These are phyloP conservation scores for Brasilioporus rufonigricans DNA, from an alignment of 768 basidiomycete genomes.

Conservation along the genomic window DNA sequence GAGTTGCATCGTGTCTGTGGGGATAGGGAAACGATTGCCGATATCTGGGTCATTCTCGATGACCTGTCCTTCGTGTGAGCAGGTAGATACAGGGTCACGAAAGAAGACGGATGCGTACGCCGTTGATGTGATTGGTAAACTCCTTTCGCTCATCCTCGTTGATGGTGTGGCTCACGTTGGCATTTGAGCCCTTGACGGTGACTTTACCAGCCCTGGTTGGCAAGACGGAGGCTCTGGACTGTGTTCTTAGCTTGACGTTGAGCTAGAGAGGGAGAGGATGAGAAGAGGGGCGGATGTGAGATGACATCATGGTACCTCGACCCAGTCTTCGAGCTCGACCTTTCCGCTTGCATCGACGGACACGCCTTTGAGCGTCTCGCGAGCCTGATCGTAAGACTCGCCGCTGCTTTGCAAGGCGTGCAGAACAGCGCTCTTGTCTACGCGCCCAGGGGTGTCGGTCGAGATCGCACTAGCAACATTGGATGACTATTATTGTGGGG, in stretches of 20 bases:
- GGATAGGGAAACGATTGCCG: conserved; percentile 80
- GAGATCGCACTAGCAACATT: conserved; percentile 54
- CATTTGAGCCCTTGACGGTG: conserved; percentile 90
- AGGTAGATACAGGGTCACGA: neutral
- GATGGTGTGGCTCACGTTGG: conserved; percentile 94
- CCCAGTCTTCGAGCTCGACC: conserved; percentile 97
- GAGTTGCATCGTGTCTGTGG: conserved; percentile 95
- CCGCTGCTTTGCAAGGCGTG: conserved; percentile 76
- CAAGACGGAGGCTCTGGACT: conserved; percentile 43
- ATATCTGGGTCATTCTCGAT: conserved; percentile 90
- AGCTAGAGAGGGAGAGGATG: conserved; percentile 44
- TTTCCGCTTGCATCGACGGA: conserved; percentile 93
- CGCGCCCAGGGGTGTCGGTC: conserved; percentile 78
- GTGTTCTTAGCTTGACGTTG: conserved; percentile 72
- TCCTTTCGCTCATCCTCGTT: conserved; percentile 95
- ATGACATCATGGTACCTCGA: conserved; percentile 62
- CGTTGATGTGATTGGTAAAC: conserved; percentile 98
- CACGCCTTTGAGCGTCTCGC: conserved; percentile 91
- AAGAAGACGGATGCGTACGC: conserved; percentile 48
- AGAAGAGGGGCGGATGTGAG: conserved; percentile 9
- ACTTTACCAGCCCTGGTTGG: conserved; percentile 83
- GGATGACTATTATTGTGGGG: conserved; percentile 1
- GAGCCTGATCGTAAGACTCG: conserved; percentile 85
- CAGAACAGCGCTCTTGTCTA: conserved; percentile 80
- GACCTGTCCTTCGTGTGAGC: conserved; percentile 50